Evolutionary conservation across 2,329 filamentous ascomycete species (phyloP), one percentile per base, ranked within the genome.

Genomic region (Verticillium zaregamsianum): DNA sequence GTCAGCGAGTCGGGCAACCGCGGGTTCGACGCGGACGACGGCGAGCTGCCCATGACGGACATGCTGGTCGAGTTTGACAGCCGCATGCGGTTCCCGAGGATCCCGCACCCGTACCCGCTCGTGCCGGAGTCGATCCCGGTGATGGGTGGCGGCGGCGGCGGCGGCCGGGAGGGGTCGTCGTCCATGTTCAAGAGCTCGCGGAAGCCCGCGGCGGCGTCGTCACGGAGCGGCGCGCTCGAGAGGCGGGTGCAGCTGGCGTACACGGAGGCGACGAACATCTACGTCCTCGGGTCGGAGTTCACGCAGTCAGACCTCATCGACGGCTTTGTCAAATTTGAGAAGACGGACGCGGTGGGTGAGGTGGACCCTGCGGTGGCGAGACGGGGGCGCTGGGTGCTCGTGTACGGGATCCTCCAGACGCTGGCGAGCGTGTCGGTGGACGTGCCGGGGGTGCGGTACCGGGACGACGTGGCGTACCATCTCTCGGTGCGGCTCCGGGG

Each of bases 51-150:
- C 2, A 81, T 90, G 66, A 89, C 86, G 0, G 87, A 90, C 66
- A 83, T 90, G 71, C 76, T 91, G 3, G 78, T 89, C 61, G 81
- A 83, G 61, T 91, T 86, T 64, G 88, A 91, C 73, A 88, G 84
- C 64, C 80, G 79, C 59, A 77, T 85, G 66, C 80, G 82, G 8
- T 88, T 85, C 68, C 87, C 88, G 3, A 86, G 90, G 63, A 85
- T 91, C 55, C 84, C 88, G 0, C 83, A 89, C 62, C 87, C 89
- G 0, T 90, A 88, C 65, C 87, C 88, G 0, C 73, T 90, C 1
- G 78, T 90, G 3, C 88, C 89, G 2, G 78, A 83, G 54, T 80
- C 81, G 0, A 79, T 80, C 35, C 72, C 76, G 1, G 72, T 77
- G 0, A 66, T 65, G 11, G 52, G 66, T 5, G 54, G 58, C 9